Conservation (phyloP, 2,329 filamentous ascomycete species). For the Pleurostoma richardsiae region DNA sequence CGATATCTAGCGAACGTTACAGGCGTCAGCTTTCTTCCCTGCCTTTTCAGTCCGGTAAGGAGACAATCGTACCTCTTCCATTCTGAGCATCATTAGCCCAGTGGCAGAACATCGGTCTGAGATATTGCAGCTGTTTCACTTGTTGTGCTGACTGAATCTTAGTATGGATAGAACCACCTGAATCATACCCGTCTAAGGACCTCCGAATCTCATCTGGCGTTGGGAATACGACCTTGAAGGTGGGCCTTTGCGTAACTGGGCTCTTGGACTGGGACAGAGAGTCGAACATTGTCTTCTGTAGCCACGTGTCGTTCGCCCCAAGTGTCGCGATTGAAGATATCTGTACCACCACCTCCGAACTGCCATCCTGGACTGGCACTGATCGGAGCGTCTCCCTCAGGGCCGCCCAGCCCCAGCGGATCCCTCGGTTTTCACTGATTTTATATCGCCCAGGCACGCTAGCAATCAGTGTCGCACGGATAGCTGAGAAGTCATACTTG, state of each 20-base stretch:
- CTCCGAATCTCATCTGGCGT: constrained; percentile 72
- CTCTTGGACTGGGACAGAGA: constrained; percentile 31
- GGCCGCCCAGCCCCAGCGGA: constrained; percentile 73
- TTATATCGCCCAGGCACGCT: constrained; percentile 69
- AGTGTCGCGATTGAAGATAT: constrained; percentile 81
- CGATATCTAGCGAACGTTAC: constrained; percentile 3
- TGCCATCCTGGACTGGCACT: constrained; percentile 39
- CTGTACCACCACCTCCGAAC: constrained; percentile 53
- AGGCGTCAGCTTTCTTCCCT: constrained; percentile 1
- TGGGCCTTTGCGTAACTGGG: constrained; percentile 27
- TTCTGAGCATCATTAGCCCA: constrained; percentile 61
- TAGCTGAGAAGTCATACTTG: constrained; percentile 62
- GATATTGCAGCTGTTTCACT: constrained; percentile 66
- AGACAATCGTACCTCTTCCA: constrained; percentile 22
- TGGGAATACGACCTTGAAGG: constrained; percentile 73
- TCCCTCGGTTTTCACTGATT: constrained; percentile 36
- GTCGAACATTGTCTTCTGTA: constrained; percentile 59
- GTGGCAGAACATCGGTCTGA: constrained; percentile 66
- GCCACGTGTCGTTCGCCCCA: constrained; percentile 65
- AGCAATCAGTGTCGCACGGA: constrained; percentile 69
- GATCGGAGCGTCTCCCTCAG: constrained; percentile 53
- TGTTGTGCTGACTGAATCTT: constrained; percentile 69
- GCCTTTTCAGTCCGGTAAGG: constrained; percentile 1
- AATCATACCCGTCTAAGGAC: constrained; percentile 72
- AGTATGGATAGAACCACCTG: constrained; percentile 77